phyloP scores from a whole-genome alignment of 2,329 filamentous ascomycete genomes.

The Didymellaceae sp. region DNA sequence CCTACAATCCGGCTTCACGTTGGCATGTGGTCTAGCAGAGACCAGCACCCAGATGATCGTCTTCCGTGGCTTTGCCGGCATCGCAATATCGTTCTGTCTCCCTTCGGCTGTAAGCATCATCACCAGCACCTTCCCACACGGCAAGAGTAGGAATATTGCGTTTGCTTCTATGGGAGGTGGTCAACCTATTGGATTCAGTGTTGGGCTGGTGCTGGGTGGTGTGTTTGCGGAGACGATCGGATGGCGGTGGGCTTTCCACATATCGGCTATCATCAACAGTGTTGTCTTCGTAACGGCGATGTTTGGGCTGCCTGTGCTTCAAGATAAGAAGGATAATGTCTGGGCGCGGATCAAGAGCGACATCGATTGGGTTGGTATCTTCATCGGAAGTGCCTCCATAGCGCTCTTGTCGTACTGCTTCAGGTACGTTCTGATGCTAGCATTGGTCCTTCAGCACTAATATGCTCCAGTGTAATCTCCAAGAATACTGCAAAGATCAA shows the following conservation, averaged over 20 bases:
- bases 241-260: conserved; percentile 61
- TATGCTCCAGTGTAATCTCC: conserved; percentile 42
- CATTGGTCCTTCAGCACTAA: neutral
- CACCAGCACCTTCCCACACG: conserved; percentile 55
- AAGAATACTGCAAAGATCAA: conserved; percentile 52
- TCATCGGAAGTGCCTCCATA: conserved; percentile 55
- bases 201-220: conserved; percentile 60
- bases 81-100: conserved; percentile 57
- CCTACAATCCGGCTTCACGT: conserved; percentile 53
- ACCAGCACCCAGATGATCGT: conserved; percentile 53
- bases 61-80: conserved; percentile 55
- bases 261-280: conserved; percentile 54
- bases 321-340: conserved; percentile 31
- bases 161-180: conserved; percentile 60
- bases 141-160: conserved; percentile 57
- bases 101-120: conserved; percentile 59
- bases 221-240: conserved; percentile 57
- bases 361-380: conserved; percentile 62
- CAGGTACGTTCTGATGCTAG: conserved; percentile 50
- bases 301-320: conserved; percentile 47
- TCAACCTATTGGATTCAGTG: conserved; percentile 59
- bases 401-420: conserved; percentile 61
- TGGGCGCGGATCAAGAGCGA: conserved; percentile 48
- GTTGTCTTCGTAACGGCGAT: conserved; percentile 49
- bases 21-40: conserved; percentile 52